Base-by-base conservation (phyloP, 176 grass and related monocot species). In the Aegilops bicornis region DNA sequence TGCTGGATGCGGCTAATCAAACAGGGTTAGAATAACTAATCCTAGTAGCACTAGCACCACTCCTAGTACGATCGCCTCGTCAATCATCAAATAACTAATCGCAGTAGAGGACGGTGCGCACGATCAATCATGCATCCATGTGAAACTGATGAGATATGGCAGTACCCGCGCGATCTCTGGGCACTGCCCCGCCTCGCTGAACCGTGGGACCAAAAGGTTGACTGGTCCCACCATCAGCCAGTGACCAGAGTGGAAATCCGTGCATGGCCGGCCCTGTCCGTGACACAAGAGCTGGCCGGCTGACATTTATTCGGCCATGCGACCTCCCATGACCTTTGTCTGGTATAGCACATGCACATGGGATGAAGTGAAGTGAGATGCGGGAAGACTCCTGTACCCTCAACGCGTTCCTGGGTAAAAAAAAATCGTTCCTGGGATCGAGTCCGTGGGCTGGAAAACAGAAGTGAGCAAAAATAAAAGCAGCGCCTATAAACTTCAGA, bases 101-200 rank as follows among this genome's bases (percentile, higher is more conserved):
- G 11, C 2, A 19, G 27, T 6, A 20, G 24, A 25, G 27, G 10
- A 20, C 35, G 20, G 27, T 39, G 35, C 35, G 65, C 22, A 43
- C 3, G 16, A 63, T 82, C 83, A 40, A 23, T 65, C 88, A 32
- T 74, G 74, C 76, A 22, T 81, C 83, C 79, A 64, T 83, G 64
- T 83, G 79, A 83, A 86, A 78, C 1, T 22, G 36, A 68, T 0
- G 8, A 9, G 62, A 75, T 33, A 33, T 22, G 60, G 27, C 27
- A 27, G 27, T 1, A 27, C 27, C 27, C 27, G 1, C 27, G 60
- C 60, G 60, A 80, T 29, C 39, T 64, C 66, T 30, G 30, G 30
- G 30, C 30, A 3, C 30, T 85, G 83, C 62, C 12, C 73, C 15
- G 1, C 33, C 17, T 48, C 25, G 13, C 17, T 48, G 19, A 47